These are phyloP conservation scores for Protomyces inouyei DNA, from an alignment of 1,139 yeast genomes.

Conservation along the genomic window DNA sequence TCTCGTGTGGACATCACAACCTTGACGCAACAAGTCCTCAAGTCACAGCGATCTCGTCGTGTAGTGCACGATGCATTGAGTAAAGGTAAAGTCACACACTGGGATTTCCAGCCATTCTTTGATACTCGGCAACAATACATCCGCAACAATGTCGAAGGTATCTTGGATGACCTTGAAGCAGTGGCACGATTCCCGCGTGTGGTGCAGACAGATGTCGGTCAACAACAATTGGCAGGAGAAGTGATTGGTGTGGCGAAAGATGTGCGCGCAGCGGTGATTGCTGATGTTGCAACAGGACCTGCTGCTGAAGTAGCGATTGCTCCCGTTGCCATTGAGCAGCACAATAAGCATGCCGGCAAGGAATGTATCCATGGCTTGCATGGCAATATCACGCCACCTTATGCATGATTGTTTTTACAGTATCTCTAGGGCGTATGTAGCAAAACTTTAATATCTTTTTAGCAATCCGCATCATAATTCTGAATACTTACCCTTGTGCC, in stretches of 20 bases:
- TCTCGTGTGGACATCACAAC: conserved; percentile 6
- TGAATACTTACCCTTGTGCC: no score
- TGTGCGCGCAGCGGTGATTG: conserved; percentile 1
- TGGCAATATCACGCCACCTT: conserved; percentile 45
- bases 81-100: conserved; percentile 23
- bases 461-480: no score
- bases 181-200: conserved; percentile 14
- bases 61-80: conserved; percentile 21
- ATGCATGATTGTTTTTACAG: conserved; percentile 34
- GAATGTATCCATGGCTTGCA: conserved; percentile 41
- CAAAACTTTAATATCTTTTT: no score
- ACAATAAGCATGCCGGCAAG: conserved; percentile 1
- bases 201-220: conserved; percentile 9
- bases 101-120: conserved; percentile 27
- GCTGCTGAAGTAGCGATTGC: neutral
- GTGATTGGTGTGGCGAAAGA: conserved; percentile 2
- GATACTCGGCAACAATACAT: conserved; percentile 10
- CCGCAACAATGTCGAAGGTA: conserved; percentile 19
- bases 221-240: neutral
- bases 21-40: conserved; percentile 8
- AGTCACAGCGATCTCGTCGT: conserved; percentile 22
- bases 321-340: conserved; percentile 8
- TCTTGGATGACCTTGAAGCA: conserved; percentile 23
- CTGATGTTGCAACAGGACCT: neutral
- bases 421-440: no score